phyloP scores from a whole-genome alignment of 352 stramenopile species.

The Bremia lactucae region DNA sequence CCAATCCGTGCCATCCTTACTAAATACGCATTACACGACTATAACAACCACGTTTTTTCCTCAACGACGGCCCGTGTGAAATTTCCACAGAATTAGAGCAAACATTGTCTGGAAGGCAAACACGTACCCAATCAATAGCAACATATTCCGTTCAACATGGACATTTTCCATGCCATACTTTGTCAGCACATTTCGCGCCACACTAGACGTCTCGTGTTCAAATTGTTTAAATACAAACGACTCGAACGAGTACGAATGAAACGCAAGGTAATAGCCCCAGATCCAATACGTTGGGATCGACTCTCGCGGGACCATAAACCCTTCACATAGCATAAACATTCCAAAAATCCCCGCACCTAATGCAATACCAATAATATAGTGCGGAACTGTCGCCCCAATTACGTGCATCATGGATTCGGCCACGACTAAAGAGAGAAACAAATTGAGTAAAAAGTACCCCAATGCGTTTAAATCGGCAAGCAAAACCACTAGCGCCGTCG shows the following conservation, averaged over 20 bases:
- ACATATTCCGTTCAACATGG: slow-evolving; percentile 31
- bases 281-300: slow-evolving; percentile 58
- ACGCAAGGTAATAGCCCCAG: slow-evolving; percentile 79
- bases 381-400: slow-evolving; percentile 51
- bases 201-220: slow-evolving; percentile 12
- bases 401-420: slow-evolving; percentile 75
- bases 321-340: slow-evolving; percentile 75
- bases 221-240: slow-evolving; percentile 76
- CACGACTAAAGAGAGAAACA: slow-evolving; percentile 65
- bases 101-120: slow-evolving; percentile 27
- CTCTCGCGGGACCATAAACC: slow-evolving; percentile 55
- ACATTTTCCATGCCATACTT: slow-evolving; percentile 37
- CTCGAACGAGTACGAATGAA: slow-evolving; percentile 79
- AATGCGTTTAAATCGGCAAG: slow-evolving; percentile 45
- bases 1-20: no score
- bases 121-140: slow-evolving; percentile 24
- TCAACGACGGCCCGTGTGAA: slow-evolving; percentile 8
- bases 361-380: slow-evolving; percentile 79
- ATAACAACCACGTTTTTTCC: no score
- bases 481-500: slow-evolving; percentile 35
- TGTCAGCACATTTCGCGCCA: slow-evolving; percentile 10
- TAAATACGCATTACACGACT: no score
- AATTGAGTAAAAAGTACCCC: slow-evolving; percentile 43
- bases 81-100: slow-evolving; percentile 17
- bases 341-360: slow-evolving; percentile 57